Conservation (phyloP, 257 asterid species). For the Solanum bukasovii region DNA sequence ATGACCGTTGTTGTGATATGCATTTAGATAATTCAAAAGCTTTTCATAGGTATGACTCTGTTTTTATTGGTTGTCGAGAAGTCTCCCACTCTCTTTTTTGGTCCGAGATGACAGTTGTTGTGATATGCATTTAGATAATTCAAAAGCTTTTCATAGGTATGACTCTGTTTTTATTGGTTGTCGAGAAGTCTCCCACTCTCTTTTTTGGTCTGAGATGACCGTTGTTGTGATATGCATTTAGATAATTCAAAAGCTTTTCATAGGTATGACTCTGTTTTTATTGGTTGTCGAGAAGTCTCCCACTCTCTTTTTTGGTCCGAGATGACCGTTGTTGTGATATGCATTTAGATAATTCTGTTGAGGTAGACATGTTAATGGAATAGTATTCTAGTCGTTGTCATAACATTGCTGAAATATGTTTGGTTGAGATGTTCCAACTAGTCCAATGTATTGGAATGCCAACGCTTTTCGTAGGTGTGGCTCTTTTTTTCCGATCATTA, state of each 20-base stretch:
- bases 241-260: conserved; percentile 38
- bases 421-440: conserved; percentile 19
- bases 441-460: conserved; percentile 24
- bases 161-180: background rate
- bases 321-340: background rate
- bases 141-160: conserved; percentile 34
- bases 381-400: background rate
- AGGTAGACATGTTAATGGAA: background rate
- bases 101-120: too few species aligned
- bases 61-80: too few species aligned
- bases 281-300: background rate
- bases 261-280: conserved; percentile 17
- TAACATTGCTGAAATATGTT: background rate
- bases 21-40: too few species aligned
- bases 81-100: too few species aligned
- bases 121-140: too few species aligned
- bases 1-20: too few species aligned
- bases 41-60: too few species aligned
- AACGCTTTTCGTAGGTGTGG: conserved; percentile 53
- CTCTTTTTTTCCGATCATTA: background rate
- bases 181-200: background rate
- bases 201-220: background rate
- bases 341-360: background rate
- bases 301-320: background rate
- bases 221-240: too few species aligned